Evolutionary conservation across 2,329 filamentous ascomycete species (phyloP).

Genomic region (Seiridium unicorne): DNA sequence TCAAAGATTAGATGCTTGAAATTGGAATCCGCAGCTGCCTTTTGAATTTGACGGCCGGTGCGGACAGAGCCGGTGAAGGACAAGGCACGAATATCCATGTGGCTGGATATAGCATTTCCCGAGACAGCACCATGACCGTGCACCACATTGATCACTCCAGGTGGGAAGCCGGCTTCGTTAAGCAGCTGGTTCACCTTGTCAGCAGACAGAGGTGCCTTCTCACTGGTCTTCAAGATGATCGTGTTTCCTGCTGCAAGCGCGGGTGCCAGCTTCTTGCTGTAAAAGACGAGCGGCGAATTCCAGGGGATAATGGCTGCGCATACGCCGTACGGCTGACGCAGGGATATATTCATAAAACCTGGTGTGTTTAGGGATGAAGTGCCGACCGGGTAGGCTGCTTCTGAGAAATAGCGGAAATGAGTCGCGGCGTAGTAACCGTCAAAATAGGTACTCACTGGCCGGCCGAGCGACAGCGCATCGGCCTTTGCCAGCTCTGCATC

Average conservation of each 20-base stretch:
- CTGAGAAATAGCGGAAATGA: conserved; percentile 16
- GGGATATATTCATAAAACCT: conserved; percentile 16
- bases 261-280: conserved; percentile 74
- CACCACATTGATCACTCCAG: conserved; percentile 72
- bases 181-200: conserved; percentile 64
- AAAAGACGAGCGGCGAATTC: conserved; percentile 79
- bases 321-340: conserved; percentile 14
- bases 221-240: conserved; percentile 61
- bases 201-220: conserved; percentile 63
- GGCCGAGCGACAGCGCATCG: conserved; percentile 16
- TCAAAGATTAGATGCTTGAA: conserved; percentile 66
- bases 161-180: conserved; percentile 71
- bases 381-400: conserved; percentile 18
- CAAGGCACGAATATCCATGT: conserved; percentile 69
- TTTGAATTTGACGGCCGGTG: conserved; percentile 72
- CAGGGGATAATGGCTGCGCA: conserved; percentile 49
- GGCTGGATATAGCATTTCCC: conserved; percentile 64
- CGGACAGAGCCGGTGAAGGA: conserved; percentile 74
- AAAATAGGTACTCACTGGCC: conserved; percentile 17
- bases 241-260: conserved; percentile 65
- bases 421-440: conserved; percentile 14
- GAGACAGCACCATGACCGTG: conserved; percentile 66
- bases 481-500: conserved; percentile 14
- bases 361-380: conserved; percentile 16
- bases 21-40: conserved; percentile 62